Evolutionary conservation across 345 rosid species (phyloP).

Genomic region (Brassica rapa): DNA sequence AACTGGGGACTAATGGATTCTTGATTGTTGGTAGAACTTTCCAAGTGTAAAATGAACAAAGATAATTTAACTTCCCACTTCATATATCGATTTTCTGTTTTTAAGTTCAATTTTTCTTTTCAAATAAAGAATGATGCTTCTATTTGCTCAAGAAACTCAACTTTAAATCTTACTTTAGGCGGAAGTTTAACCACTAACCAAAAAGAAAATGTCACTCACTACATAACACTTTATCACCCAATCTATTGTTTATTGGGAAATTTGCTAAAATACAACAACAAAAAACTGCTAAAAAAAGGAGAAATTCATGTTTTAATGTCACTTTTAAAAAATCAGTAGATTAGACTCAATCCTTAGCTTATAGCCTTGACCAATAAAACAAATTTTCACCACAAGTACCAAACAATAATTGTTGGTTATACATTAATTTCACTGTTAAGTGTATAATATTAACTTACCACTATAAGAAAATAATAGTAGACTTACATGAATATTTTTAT

Average conservation of each 20-base stretch:
- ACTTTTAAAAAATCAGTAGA: background rate
- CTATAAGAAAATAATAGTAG: background rate
- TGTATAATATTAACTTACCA: background rate
- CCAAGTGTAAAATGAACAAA: slow-evolving; percentile 14
- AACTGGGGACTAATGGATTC: slow-evolving; percentile 27
- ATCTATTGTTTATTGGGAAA: background rate
- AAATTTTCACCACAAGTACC: background rate
- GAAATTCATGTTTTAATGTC: background rate
- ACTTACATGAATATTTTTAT: background rate
- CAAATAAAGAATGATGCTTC: slow-evolving; percentile 20
- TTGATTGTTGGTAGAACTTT: slow-evolving; percentile 13
- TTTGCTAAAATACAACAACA: background rate
- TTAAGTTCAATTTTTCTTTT: slow-evolving; percentile 18
- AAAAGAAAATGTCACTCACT: background rate
- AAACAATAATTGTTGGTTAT: background rate
- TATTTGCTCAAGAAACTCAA: slow-evolving; percentile 2
- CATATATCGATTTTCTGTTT: slow-evolving; percentile 31
- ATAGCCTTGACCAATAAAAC: background rate
- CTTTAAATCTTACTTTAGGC: background rate
- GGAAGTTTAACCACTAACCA: background rate
- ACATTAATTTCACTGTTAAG: background rate
- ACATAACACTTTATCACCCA: background rate
- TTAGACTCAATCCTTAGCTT: background rate
- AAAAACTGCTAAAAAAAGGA: background rate
- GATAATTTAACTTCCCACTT: slow-evolving; percentile 28